Base-by-base conservation (phyloP, 306 rosid species). In the Ammopiptanthus mongolicus region DNA sequence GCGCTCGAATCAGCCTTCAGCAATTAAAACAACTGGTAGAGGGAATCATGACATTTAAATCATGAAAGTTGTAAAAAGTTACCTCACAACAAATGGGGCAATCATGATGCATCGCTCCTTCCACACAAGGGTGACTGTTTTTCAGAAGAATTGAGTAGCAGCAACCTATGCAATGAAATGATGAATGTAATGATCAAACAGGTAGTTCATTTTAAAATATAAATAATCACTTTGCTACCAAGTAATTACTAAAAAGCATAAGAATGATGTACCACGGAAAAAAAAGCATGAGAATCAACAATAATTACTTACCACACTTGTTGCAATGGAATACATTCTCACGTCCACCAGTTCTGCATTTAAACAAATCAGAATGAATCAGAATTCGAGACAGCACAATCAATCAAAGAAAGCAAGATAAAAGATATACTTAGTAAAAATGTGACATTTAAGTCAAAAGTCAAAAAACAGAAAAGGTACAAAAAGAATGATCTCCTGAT, bases 31-130 rank as follows among this genome's bases (percentile, higher is more conserved):
- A 46, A 19, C 8, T 31, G 17, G 71, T 14, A 22, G 6, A 25
- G 10, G 48, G 3, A 12, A 52, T 19, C 61, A 72, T 79, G 21
- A 51, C 21, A 8, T 39, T 8, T 52, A 59, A 65, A 78, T 42
- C 75, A 36, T 23, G 19, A 21, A 59, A 65, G 56, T 18, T 37
- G 58, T 21, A 76, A 50, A 28, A 65, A 1, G 8, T 67, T 77
- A 91, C 98, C 96, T 93, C 98, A 62, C 84, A 91, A 79, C 98
- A 93, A 77, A 93, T 86, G 23, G 97, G 97, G 79, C 98, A 93
- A 72, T 93, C 96, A 48, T 93, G 98, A 82, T 93, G 98, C 97
- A 91, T 87, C 51, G 98, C 98, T 74, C 97, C 88, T 86, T 93
- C 98, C 51, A 93, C 86, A 61, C 98, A 93, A 22, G 93, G 95